These are phyloP conservation scores for Aspergillus sp. DNA, from an alignment of 2,329 filamentous ascomycete species.

Conservation along the genomic window DNA sequence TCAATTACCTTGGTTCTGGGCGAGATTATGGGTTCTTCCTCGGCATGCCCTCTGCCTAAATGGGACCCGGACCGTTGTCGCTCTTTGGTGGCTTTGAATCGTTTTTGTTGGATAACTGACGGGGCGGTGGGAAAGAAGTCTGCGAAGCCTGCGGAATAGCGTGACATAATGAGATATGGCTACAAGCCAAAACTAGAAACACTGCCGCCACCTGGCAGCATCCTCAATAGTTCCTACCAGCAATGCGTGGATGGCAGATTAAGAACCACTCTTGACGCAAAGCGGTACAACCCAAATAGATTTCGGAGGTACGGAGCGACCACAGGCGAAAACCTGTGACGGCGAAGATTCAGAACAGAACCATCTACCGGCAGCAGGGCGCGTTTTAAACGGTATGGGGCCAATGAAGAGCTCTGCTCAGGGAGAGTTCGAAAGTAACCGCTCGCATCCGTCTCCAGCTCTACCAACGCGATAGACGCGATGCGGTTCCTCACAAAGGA, in stretches of 20 bases:
- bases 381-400: not conserved
- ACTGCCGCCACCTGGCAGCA: constrained; percentile 39
- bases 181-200: constrained; percentile 40
- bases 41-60: constrained; percentile 21
- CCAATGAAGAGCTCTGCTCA: not conserved
- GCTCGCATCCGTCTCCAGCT: constrained; percentile 9
- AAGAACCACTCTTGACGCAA: constrained; percentile 19
- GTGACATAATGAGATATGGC: constrained; percentile 68
- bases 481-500: constrained; percentile 8
- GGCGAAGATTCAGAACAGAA: not conserved
- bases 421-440: constrained; percentile 2
- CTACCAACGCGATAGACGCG: constrained; percentile 20
- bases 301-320: not conserved
- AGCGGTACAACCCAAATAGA: constrained; percentile 11
- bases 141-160: constrained; percentile 76
- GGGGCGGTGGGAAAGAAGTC: constrained; percentile 83
- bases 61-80: constrained; percentile 59
- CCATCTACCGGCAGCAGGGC: not conserved
- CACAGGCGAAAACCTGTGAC: not conserved
- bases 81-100: constrained; percentile 53
- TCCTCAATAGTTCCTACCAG: constrained; percentile 32
- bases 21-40: constrained; percentile 14
- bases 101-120: constrained; percentile 56
- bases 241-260: constrained; percentile 24
- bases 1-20: constrained; percentile 11